Evolutionary conservation across 208 protist genomes (phyloP), one percentile per base, ranked within the genome.

Genomic region (Porcisia deanei): DNA sequence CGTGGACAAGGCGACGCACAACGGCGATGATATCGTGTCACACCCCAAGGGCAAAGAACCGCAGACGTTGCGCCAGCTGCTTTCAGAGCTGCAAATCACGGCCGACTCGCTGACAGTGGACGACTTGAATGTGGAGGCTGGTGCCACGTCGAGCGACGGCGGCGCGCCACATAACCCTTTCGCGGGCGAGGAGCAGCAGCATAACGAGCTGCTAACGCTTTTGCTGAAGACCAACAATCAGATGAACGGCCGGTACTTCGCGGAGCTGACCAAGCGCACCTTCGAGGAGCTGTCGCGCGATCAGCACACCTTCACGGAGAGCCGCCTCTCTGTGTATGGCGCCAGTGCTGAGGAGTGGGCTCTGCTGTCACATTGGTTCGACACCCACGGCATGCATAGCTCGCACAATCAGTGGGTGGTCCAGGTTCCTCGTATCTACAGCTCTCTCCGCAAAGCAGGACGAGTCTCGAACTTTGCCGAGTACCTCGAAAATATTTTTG

Each of bases 151-250:
- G 55, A 77, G 77, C 37, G 59, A 73, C 73, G 70, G 73, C 60
- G 78, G 71, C 2, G 82, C 79, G 45, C 98, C 98, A 76, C 97
- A 99, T 81, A 94, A 94, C 69, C 99, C 98, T 2, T 79, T 79
- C 22, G 45, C 63, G 16, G 4, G 43, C 2, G 71, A 80, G 30
- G 77, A 96, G 52, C 88, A 94, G 64, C 92, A 94, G n/a, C 85
- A 95, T 55, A 92, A 92, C 54, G 88, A 94, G 71, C 87, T 99
- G 22, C 88, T 98, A 43, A 97, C 97, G 57, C 92, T 99, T 54
- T 98, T 99, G 79, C 89, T 99, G 54, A 99, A 99, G 82, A 99
- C 98, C 1, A 96, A 99, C 83, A 99, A 99, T 85, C 79, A 98
- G 37, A 98, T 99, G 88, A 95, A 98, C 59, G 97, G 98, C 4